These are phyloP conservation scores for Phaffia australis DNA, from an alignment of 768 basidiomycete species.

Conservation along the genomic window DNA sequence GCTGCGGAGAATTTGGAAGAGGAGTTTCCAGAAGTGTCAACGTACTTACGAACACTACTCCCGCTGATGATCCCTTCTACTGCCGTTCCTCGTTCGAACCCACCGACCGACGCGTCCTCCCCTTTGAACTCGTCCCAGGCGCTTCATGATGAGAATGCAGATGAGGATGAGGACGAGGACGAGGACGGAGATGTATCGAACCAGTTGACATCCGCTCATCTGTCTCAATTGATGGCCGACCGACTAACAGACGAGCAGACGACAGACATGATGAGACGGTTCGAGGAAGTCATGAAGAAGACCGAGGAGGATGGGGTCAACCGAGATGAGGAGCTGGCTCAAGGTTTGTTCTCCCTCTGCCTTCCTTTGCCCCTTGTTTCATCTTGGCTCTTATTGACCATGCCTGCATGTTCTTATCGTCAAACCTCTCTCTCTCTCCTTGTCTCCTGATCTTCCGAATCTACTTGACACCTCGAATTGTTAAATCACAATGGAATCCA, in stretches of 20 bases:
- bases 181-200: slow-evolving; percentile 9
- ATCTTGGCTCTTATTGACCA: not conserved
- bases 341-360: slow-evolving; percentile 11
- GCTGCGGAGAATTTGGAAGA: slow-evolving; percentile 59
- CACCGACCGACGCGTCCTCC: not conserved
- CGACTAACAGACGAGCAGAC: slow-evolving; percentile 26
- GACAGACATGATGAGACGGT: slow-evolving; percentile 21
- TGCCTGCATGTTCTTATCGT: not conserved
- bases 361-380: not conserved
- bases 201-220: slow-evolving; percentile 11
- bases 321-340: slow-evolving; percentile 22
- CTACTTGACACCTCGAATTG: no score
- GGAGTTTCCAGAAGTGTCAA: slow-evolving; percentile 59
- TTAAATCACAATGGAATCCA: no score
- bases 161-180: not conserved
- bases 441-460: not conserved
- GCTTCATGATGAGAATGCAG: slow-evolving; percentile 1
- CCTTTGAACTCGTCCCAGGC: slow-evolving; percentile 2
- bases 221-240: slow-evolving; percentile 23
- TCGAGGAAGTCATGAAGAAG: slow-evolving; percentile 24
- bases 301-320: slow-evolving; percentile 27
- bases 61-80: not conserved
- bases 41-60: slow-evolving; percentile 46
- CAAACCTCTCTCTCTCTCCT: not conserved
- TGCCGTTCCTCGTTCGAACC: not conserved